Evolutionary conservation across 192 early-diverging fungal species (phyloP).

Genomic region (Backusella sp.): DNA sequence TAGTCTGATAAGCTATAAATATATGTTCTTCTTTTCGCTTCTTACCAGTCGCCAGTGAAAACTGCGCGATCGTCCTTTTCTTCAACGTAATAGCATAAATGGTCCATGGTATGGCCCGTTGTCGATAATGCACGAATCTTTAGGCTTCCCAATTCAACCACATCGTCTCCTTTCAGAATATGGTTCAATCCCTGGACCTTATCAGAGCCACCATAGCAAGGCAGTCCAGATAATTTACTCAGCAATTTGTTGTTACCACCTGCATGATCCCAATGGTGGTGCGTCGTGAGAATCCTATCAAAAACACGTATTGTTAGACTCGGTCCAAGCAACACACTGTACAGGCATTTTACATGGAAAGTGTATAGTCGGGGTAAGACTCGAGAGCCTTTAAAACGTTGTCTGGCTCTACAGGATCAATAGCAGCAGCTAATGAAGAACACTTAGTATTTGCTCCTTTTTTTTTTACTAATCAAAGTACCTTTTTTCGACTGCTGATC

Average conservation of each 20-base stretch:
- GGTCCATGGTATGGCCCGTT: slow-evolving; percentile 33
- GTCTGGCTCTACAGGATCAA: slow-evolving; percentile 38
- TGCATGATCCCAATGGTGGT: slow-evolving; percentile 43
- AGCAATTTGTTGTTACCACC: slow-evolving; percentile 34
- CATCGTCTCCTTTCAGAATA: slow-evolving; percentile 16
- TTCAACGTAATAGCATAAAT: slow-evolving; percentile 32
- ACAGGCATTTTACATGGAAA: slow-evolving; percentile 16
- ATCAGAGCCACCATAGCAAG: slow-evolving; percentile 29
- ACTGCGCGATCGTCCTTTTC: slow-evolving; percentile 26
- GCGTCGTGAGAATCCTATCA: slow-evolving; percentile 37
- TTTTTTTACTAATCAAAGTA: background rate
- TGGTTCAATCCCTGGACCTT: slow-evolving; percentile 21
- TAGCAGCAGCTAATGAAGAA: slow-evolving; percentile 18
- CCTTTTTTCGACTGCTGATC: slow-evolving; percentile 34
- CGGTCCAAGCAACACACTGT: too few relatives aligned
- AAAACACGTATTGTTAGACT: background rate
- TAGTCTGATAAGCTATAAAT: too few relatives aligned
- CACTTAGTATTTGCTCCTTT: background rate
- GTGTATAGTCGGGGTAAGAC: slow-evolving; percentile 20
- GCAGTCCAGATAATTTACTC: background rate
- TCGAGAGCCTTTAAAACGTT: slow-evolving; percentile 28
- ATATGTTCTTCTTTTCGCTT: too few relatives aligned
- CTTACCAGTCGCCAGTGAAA: slow-evolving; percentile 34
- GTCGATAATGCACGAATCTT: slow-evolving; percentile 27
- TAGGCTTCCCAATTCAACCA: slow-evolving; percentile 25